phyloP scores from a whole-genome alignment of 2,329 filamentous ascomycete genomes.

The Trichoderma harzianum region DNA sequence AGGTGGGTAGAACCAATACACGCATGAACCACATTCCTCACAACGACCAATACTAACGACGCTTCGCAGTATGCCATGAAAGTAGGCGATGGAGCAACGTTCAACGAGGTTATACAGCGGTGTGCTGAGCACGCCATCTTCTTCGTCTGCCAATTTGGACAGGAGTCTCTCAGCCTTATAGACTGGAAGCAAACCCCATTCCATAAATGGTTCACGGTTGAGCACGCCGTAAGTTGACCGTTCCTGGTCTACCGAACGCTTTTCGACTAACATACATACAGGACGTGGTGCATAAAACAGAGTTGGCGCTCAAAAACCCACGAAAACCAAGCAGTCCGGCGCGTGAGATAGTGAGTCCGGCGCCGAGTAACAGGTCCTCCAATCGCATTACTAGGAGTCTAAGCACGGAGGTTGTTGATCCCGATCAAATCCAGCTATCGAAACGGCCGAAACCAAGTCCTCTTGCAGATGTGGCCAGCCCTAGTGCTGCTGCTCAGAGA shows the following conservation, averaged over 20 bases:
- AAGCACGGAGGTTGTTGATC: slow-evolving; percentile 18
- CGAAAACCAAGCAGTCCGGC: slow-evolving; percentile 23
- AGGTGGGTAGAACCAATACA: background rate
- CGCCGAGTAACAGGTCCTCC: slow-evolving; percentile 17
- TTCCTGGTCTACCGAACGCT: background rate
- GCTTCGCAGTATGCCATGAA: slow-evolving; percentile 46
- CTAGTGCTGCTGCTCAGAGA: background rate
- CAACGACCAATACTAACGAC: background rate
- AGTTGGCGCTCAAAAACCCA: slow-evolving; percentile 24
- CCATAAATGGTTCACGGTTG: slow-evolving; percentile 44
- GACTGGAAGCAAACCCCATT: slow-evolving; percentile 47
- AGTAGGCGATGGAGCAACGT: slow-evolving; percentile 50
- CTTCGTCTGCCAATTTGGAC: slow-evolving; percentile 50
- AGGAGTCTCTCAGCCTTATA: slow-evolving; percentile 32
- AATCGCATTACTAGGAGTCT: slow-evolving; percentile 16
- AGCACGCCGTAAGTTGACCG: slow-evolving; percentile 38
- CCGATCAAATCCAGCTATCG: background rate
- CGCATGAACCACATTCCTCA: background rate
- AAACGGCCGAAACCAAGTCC: slow-evolving; percentile 1
- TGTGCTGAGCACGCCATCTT: slow-evolving; percentile 50
- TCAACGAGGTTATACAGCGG: slow-evolving; percentile 46
- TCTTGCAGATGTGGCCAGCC: background rate
- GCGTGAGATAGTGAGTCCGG: slow-evolving; percentile 19
- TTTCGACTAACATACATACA: slow-evolving; percentile 17
- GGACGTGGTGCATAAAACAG: slow-evolving; percentile 27